Evolutionary conservation across 306 rosid genomes (phyloP), one percentile per base, ranked within the genome.

Genomic region (Lotus japonicus): DNA sequence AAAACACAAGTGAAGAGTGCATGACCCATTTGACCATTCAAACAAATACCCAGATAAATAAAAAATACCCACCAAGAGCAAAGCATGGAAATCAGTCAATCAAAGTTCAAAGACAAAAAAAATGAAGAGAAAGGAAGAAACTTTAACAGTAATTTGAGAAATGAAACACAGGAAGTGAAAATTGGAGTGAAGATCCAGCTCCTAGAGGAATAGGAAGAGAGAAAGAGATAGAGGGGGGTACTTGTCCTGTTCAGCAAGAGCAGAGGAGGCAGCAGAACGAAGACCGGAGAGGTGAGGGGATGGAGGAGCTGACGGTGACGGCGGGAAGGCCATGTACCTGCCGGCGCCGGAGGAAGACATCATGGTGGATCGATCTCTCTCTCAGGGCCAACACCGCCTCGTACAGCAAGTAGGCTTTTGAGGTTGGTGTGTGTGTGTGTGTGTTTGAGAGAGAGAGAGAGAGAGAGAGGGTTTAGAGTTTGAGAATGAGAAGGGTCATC

Each of bases 291-390:
- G 84, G 58, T 85, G 95, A 41, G 96, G 73, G 2, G 68, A 64
- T 21, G 31, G 81, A 71, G 58, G 88, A 0, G 95, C 94, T 7
- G 95, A 88, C 0, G 83, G 99, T 4, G 96, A 94, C 9, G 96
- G 99, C 16, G 97, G 92, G 84, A 84, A 94, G 0, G 90, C 79
- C 97, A 94, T 87, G 84, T 82, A 90, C 80, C 96, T 87, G 13
- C 78, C 74, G 73, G 58, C 51, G 41, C 89, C 82, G 57, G 92
- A 79, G 26, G 96, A 83, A 13, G 88, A 64, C 90, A 84, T 68
- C 75, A 68, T 75, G 64, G 31, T 64, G 19, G 3, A 35, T 35
- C 39, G 5, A 2, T 31, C 33, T 39, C 66, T 43, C 41, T 28
- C 77, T 62, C 55, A 13, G 33, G 17, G 43, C 16, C 62, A 67